These are phyloP conservation scores for Omphalotus olearius DNA, from an alignment of 1,284 basidiomycete species.

Conservation along the genomic window DNA sequence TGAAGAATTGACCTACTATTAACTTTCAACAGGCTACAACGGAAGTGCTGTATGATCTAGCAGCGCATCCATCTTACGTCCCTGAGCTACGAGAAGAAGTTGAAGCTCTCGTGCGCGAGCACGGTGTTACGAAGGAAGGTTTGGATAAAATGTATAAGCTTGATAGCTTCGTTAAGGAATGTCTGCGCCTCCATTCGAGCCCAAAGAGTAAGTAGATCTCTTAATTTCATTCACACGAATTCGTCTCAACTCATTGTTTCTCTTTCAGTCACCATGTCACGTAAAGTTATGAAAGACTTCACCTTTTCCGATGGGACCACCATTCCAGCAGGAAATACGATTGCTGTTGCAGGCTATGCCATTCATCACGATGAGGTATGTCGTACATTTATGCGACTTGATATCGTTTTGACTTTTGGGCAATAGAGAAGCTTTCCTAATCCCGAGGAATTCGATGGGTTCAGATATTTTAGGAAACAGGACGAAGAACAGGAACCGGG, in stretches of 20 bases:
- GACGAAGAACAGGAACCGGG: conserved; percentile 10
- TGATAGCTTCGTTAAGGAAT: conserved; percentile 35
- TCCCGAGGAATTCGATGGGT: conserved; percentile 17
- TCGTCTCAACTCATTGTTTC: not conserved
- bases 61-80: conserved; percentile 26
- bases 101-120: conserved; percentile 21
- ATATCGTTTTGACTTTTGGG: too few relatives aligned
- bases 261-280: not conserved
- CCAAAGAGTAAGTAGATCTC: not conserved
- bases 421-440: conserved; percentile 12
- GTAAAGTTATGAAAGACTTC: conserved; percentile 18
- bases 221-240: not conserved
- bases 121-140: conserved; percentile 33
- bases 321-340: conserved; percentile 17
- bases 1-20: conserved; percentile 5
- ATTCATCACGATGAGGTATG: conserved; percentile 18
- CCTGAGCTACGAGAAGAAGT: conserved; percentile 32
- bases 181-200: conserved; percentile 22
- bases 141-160: conserved; percentile 31
- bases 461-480: conserved; percentile 16
- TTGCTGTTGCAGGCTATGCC: conserved; percentile 13
- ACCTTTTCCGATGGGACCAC: conserved; percentile 23
- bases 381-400: not conserved
- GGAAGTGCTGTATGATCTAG: conserved; percentile 17
- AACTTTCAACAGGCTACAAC: conserved; percentile 5